A percentile compares a stretch with the other conserved stretches of the same genome.
These are phyloP conservation scores for Blastobotrys buckinghamii DNA, from an alignment of 1,139 yeast species.

Conservation along the genomic window DNA sequence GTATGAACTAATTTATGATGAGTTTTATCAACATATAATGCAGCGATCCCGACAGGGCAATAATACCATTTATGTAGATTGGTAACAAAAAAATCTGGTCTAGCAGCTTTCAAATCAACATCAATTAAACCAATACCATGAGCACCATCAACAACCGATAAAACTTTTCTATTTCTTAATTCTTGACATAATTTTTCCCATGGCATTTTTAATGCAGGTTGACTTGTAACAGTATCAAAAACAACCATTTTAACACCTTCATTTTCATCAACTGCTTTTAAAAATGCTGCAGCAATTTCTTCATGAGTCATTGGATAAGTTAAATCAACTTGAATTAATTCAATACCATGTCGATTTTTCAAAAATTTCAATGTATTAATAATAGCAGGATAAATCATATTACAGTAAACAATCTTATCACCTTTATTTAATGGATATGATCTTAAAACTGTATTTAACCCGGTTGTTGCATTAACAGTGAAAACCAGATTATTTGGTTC, in stretches of 20 bases:
- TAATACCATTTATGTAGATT: constrained; percentile 69
- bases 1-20: constrained; percentile 51
- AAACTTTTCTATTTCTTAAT: constrained; percentile 43
- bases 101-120: constrained; percentile 39
- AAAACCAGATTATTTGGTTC: constrained; percentile 43
- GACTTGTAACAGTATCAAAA: constrained; percentile 58
- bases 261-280: constrained; percentile 19
- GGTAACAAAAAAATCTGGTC: constrained; percentile 58
- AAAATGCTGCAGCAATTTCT: constrained; percentile 42
- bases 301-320: constrained; percentile 46
- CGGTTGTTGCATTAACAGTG: constrained; percentile 56
- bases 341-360: constrained; percentile 40
- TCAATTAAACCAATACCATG: constrained; percentile 58
- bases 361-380: constrained; percentile 48
- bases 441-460: constrained; percentile 53
- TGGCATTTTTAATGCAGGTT: constrained; percentile 61
- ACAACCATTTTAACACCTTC: constrained; percentile 38
- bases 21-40: constrained; percentile 50
- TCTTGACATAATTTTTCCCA: constrained; percentile 43
- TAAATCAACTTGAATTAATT: constrained; percentile 40
- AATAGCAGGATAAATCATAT: constrained; percentile 54
- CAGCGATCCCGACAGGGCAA: constrained; percentile 54
- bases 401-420: constrained; percentile 49
- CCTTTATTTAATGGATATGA: constrained; percentile 47
- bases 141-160: constrained; percentile 67